A percentile compares a stretch with the other conserved stretches of the same genome.
Conservation (phyloP, 23 red algal species). For the Gracilaria vermiculophylla region DNA sequence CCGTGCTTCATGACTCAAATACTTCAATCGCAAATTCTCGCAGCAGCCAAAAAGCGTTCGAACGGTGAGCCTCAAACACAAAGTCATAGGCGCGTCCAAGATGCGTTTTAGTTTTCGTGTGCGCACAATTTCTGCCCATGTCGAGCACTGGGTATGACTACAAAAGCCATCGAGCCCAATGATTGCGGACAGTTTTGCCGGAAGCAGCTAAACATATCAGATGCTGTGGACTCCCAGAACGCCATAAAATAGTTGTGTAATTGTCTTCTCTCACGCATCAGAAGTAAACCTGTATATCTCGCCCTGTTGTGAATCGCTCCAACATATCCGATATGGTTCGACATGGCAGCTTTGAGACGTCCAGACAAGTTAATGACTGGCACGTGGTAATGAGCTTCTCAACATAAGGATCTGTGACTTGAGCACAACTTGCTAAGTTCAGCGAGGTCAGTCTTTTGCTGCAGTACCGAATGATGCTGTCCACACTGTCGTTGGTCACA, state of each 20-base stretch:
- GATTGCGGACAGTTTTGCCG: background rate
- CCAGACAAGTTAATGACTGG: conserved; percentile 21
- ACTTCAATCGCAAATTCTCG: no score
- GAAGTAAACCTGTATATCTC: conserved; percentile 69
- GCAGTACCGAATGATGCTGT: conserved; percentile 67
- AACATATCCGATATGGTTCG: conserved; percentile 67
- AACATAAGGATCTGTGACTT: conserved; percentile 58
- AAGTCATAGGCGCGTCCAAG: no score
- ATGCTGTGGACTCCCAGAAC: background rate
- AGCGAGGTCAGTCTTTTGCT: conserved; percentile 40
- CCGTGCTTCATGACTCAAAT: background rate
- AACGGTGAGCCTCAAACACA: no score
- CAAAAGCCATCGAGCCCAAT: background rate
- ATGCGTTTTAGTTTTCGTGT: no score
- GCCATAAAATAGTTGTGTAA: background rate
- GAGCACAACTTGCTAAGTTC: conserved; percentile 54
- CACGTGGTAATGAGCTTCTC: conserved; percentile 52
- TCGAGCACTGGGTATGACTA: background rate
- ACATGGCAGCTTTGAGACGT: conserved; percentile 71
- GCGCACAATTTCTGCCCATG: no score
- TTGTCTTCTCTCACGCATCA: conserved; percentile 8
- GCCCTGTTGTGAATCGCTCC: conserved; percentile 31
- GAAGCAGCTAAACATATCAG: background rate
- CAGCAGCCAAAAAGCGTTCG: no score
- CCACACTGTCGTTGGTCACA: conserved; percentile 46